Base-by-base conservation (phyloP, 345 rosid species). In the Rhizophora mangle region DNA sequence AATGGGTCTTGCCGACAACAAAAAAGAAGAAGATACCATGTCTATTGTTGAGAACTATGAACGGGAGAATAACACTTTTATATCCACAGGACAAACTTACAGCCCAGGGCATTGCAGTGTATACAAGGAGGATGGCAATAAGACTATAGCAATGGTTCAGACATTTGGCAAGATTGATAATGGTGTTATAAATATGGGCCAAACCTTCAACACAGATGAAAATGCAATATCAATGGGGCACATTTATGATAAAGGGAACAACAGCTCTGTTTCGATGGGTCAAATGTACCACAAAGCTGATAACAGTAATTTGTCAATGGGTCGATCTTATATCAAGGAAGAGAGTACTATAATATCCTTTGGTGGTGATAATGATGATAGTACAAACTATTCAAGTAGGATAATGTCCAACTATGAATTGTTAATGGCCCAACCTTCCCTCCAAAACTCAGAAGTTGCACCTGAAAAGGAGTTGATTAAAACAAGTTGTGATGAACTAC, bases 311-410 rank as follows among this genome's bases (percentile, higher is more conserved):
- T 52, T 80, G 58, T 72, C 81, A 11, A 54, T 79, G 43, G 74
- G 74, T 53, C 88, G 71, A 63, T 74, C 83, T 36, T 85, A 63
- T 78, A 30, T 39, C 36, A 71, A 67, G 58, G 85, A 89, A 43
- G 85, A 85, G 74, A 82, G 88, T 70, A 82, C 87, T 55, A 88
- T 88, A 19, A 88, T 88, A 65, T 85, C 89, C 51, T 88, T 88
- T 75, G 89, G 92, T 70, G 86, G 88, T 22, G 75, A 74, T 81
- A 83, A 85, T 76, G 89, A 80, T 32, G 86, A 79, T 64, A 85
- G 71, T 71, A 66, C 80, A 60, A 76, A 82, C 68, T 68, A 81
- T n/a, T 76, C 86, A 0, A 82, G 85, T 29, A 66, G 74, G 60
- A 81, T 84, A 22, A 64, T 78, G 31, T 74, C 85, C 31, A 77